A percentile compares a stretch with the other conserved stretches of the same genome.
These are phyloP conservation scores for Colletotrichum cereale DNA, from an alignment of 2,329 filamentous ascomycete genomes.

Conservation along the genomic window DNA sequence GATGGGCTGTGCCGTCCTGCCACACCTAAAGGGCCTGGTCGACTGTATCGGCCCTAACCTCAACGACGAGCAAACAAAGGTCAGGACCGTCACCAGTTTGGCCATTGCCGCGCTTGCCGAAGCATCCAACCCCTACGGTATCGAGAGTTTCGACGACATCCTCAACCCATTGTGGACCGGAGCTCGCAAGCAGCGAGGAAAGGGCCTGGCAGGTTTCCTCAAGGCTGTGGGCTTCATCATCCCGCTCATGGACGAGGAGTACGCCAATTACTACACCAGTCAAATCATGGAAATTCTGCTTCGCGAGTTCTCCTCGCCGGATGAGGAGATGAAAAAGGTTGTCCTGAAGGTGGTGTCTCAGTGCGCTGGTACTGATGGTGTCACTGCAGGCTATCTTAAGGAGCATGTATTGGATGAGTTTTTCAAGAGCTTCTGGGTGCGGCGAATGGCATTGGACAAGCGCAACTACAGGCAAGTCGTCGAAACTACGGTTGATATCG, in stretches of 20 bases:
- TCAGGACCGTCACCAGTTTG: conserved; percentile 93
- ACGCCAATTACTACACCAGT: conserved; percentile 98
- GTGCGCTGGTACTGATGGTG: conserved; percentile 93
- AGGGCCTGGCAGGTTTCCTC: conserved; percentile 93
- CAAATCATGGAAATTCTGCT: conserved; percentile 99
- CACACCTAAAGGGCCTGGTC: conserved; percentile 94
- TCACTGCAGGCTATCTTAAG: conserved; percentile 94
- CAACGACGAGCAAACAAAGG: conserved; percentile 98
- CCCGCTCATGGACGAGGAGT: conserved; percentile 99
- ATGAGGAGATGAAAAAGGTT: conserved; percentile 99
- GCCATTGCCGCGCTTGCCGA: conserved; percentile 96
- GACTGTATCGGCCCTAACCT: conserved; percentile 97
- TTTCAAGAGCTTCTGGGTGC: conserved; percentile 99
- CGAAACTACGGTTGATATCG: conserved; percentile 96
- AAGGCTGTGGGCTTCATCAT: conserved; percentile 99
- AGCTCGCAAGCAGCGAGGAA: conserved; percentile 94
- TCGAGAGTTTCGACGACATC: conserved; percentile 98
- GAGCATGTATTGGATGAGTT: conserved; percentile 96
- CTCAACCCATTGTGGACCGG: conserved; percentile 98
- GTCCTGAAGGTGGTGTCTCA: conserved; percentile 98
- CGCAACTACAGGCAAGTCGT: conserved; percentile 98
- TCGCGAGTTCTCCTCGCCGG: conserved; percentile 94
- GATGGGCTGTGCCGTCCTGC: conserved; percentile 97
- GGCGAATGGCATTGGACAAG: conserved; percentile 96
- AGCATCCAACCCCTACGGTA: conserved; percentile 97